Percentiles rank a stretch among this genome's conserved stretches.
Evolutionary conservation across 371 early-diverging fungal genomes (phyloP).

Genomic region (Syncephalis fuscata): DNA sequence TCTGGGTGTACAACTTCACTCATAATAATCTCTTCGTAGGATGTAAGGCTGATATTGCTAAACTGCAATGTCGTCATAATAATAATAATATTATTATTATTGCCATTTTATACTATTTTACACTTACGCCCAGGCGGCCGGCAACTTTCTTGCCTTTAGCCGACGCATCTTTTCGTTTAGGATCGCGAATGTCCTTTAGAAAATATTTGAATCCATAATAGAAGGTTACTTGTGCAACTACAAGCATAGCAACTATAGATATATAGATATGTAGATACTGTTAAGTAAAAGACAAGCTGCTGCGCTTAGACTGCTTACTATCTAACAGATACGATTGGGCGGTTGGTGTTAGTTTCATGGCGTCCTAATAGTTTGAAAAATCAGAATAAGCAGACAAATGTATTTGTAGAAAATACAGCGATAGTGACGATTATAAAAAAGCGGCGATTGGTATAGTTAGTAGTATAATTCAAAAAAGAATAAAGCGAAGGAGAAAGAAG

Average conservation of each 20-base stretch:
- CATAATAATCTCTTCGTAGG: slow-evolving; percentile 89
- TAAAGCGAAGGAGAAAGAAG: too few species aligned
- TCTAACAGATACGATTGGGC: too few species aligned
- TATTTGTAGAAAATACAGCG: too few species aligned
- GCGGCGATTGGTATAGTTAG: too few species aligned
- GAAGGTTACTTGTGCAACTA: slow-evolving; percentile 65
- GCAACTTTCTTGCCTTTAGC: slow-evolving; percentile 46
- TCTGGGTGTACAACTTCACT: slow-evolving; percentile 85
- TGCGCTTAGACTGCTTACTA: too few species aligned
- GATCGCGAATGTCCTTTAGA: slow-evolving; percentile 36
- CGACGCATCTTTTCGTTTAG: slow-evolving; percentile 60
- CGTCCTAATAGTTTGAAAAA: too few species aligned
- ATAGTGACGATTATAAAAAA: too few species aligned
- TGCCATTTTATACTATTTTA: background rate
- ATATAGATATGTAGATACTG: too few species aligned
- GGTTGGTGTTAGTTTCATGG: too few species aligned
- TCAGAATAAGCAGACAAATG: too few species aligned
- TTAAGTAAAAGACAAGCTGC: too few species aligned
- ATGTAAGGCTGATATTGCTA: slow-evolving; percentile 59
- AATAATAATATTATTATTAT: background rate
- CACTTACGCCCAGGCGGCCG: slow-evolving; percentile 51
- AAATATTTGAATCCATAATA: slow-evolving; percentile 75
- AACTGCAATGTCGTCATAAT: slow-evolving; percentile 11
- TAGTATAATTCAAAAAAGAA: too few species aligned
- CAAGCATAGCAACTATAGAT: slow-evolving; percentile 46